A percentile compares a stretch with the other conserved stretches of the same genome.
Conservation (phyloP, 805 yeast species). For the Kazachstania africana region DNA sequence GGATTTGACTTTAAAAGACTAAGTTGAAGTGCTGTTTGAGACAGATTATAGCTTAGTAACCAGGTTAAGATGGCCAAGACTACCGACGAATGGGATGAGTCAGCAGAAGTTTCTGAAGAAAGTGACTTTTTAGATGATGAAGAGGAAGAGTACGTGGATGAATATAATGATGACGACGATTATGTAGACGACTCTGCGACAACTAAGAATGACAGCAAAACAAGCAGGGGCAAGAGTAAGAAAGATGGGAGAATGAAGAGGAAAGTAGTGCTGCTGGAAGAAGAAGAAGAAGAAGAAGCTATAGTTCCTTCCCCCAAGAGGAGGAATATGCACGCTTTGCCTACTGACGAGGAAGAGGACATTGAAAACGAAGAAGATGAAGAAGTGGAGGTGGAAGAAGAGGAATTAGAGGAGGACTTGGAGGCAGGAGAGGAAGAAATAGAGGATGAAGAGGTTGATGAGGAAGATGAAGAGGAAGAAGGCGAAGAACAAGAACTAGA, state of each 20-base stretch:
- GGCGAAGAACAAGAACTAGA: slow-evolving; percentile 13
- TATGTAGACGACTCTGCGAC: slow-evolving; percentile 11
- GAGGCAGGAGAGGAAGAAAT: slow-evolving; percentile 5
- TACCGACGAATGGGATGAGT: slow-evolving; percentile 3
- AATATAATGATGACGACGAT: slow-evolving; percentile 14
- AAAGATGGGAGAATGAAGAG: neutral
- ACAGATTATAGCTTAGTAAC: too few species aligned
- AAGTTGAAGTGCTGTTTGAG: too few species aligned
- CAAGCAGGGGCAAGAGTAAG: slow-evolving; percentile 2
- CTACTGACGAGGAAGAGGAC: slow-evolving; percentile 4
- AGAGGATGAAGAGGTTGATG: slow-evolving; percentile 13
- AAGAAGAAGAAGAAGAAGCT: slow-evolving; percentile 5
- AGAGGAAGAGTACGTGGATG: slow-evolving; percentile 5
- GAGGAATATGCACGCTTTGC: slow-evolving; percentile 3
- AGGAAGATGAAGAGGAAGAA: slow-evolving; percentile 7
- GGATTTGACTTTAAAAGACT: too few species aligned
- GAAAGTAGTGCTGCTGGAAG: too few species aligned
- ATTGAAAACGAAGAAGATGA: neutral
- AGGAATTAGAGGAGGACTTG: slow-evolving; percentile 2
- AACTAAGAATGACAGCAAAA: slow-evolving; percentile 7
- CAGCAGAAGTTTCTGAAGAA: slow-evolving; percentile 1
- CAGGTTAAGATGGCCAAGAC: too few species aligned
- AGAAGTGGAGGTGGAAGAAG: neutral
- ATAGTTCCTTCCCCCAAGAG: slow-evolving; percentile 5
- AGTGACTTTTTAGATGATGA: slow-evolving; percentile 1